Base-by-base conservation (phyloP, 305 asterid genomes). In the Salvia sclarea region DNA sequence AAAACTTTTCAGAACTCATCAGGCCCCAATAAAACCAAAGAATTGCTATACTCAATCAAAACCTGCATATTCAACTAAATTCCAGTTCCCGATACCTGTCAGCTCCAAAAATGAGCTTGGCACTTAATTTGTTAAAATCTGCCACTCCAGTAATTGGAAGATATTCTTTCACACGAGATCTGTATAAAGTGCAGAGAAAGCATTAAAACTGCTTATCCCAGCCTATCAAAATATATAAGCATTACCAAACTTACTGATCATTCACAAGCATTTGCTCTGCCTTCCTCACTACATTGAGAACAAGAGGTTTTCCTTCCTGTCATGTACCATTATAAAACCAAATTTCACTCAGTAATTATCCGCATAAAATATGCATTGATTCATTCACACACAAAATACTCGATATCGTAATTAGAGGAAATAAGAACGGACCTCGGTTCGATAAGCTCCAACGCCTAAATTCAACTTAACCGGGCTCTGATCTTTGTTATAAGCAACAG, bases 301-400 rank as follows among this genome's bases (percentile, higher is more conserved):
- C 95, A 69, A 85, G 88, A 35, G 96, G 95, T 28, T 87, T 89
- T 38, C 95, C 96, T 87, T 89, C 95, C 96, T 89, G 74, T 54
- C 56, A 66, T 68, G 56, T 6, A 22, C 61, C 55, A 71, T 12
- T n/a, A 68, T 41, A 37, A 24, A 59, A 11, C 45, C 59, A 70
- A 21, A 22, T 0, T 8, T 4, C 43, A 43, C n/a, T 53, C 59
- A 22, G 5, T 25, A 21, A 53, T 28, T 40, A 45, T 65, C 17
- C 5, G 24, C 70, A 61, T 6, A 24, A 49, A 67, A 28, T 50
- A 25, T 48, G 18, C 6, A 0, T 35, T 40, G 17, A 10, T 50
- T 40, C 8, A 9, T 8, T 10, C 8, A 64, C 10, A 5, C 1
- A 20, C 44, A 37, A 68, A 64, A 28, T 13, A 47, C 40, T 54